Conservation (phyloP, 495 filamentous ascomycete species). For the Lophiotrema nucula region DNA sequence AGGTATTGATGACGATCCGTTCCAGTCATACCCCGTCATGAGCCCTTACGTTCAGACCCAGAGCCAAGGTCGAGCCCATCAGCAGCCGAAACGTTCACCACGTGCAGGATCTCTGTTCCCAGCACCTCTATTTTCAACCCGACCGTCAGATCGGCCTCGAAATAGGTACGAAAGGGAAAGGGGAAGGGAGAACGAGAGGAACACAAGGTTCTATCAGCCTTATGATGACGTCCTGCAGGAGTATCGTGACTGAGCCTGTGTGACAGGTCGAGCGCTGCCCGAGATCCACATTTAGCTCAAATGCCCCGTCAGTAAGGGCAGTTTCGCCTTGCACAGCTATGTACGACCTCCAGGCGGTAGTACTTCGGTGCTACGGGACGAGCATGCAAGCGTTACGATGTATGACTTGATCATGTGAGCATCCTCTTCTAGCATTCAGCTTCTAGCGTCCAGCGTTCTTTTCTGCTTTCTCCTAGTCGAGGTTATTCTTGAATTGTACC, state of each 20-base stretch:
- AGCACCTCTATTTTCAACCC: constrained; percentile 7
- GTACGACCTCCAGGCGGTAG: too few relatives aligned
- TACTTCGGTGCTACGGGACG: too few relatives aligned
- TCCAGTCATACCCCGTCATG: not conserved
- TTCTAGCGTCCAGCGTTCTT: too few relatives aligned
- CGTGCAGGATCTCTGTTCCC: not conserved
- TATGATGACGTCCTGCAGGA: constrained; percentile 22
- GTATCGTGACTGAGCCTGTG: constrained; percentile 1
- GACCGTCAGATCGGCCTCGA: not conserved
- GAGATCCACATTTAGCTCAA: not conserved
- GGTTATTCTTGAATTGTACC: not conserved
- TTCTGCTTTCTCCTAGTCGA: not conserved
- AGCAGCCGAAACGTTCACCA: not conserved
- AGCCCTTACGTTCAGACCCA: not conserved
- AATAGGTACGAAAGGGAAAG: not conserved
- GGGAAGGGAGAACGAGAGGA: not conserved
- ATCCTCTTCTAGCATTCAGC: too few relatives aligned
- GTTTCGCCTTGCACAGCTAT: too few relatives aligned
- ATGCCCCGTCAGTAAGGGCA: too few relatives aligned
- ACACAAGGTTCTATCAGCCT: constrained; percentile 28
- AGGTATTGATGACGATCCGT: constrained; percentile 8
- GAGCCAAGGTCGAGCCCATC: not conserved
- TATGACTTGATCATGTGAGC: too few relatives aligned
- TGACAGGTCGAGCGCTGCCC: not conserved
- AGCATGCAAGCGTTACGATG: too few relatives aligned